Evolutionary conservation across 768 basidiomycete genomes (phyloP).

Genomic region (Udeniomyces megalosporus): DNA sequence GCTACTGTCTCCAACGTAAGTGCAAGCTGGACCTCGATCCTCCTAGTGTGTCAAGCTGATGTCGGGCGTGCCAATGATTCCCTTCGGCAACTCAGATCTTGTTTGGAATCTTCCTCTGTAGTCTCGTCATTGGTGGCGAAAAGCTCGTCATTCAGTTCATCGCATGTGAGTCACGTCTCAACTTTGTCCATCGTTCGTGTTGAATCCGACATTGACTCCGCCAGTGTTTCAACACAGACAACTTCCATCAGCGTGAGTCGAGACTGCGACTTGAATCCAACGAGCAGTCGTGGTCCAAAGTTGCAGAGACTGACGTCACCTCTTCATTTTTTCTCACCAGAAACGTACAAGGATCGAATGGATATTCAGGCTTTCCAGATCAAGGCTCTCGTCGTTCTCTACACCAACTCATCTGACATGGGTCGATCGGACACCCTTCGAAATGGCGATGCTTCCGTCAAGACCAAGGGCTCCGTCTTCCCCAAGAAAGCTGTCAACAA

Average conservation of each 20-base stretch:
- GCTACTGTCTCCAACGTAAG: conserved; percentile 31
- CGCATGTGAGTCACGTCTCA: conserved; percentile 18
- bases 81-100: conserved; percentile 39
- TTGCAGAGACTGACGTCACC: too few relatives aligned
- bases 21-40: background rate
- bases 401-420: conserved; percentile 54
- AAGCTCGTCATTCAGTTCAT: conserved; percentile 80
- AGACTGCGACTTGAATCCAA: too few relatives aligned
- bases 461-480: conserved; percentile 32
- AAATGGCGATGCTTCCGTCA: conserved; percentile 30
- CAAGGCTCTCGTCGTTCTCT: conserved; percentile 51
- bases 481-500: conserved; percentile 52
- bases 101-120: conserved; percentile 55
- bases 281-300: too few relatives aligned
- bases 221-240: conserved; percentile 21
- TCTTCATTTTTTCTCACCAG: too few relatives aligned
- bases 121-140: conserved; percentile 55
- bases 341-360: conserved; percentile 16
- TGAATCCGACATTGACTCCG: background rate
- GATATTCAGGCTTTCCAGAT: conserved; percentile 63
- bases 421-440: conserved; percentile 43
- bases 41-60: background rate
- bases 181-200: background rate
- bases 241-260: conserved; percentile 35
- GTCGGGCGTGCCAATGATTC: too few relatives aligned